Evolutionary conservation across 2,329 filamentous ascomycete species (phyloP).

Genomic region (Metarhizium humberi): DNA sequence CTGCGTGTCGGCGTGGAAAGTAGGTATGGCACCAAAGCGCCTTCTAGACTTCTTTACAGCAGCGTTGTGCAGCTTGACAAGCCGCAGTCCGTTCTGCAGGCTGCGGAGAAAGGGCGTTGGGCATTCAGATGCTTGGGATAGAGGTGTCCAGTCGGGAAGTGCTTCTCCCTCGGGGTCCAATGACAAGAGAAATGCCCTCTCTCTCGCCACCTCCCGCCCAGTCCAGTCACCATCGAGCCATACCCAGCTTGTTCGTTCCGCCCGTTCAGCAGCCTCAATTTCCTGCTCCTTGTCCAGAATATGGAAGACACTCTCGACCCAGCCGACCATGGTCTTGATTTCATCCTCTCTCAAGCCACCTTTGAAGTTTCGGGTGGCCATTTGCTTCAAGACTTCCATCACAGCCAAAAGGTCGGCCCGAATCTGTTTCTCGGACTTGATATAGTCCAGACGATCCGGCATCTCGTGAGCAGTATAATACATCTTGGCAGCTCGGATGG

Average conservation of each 20-base stretch:
- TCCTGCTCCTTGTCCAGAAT: constrained; percentile 71
- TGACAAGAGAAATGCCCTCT: constrained; percentile 71
- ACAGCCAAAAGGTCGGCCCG: constrained; percentile 76
- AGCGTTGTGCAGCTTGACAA: constrained; percentile 84
- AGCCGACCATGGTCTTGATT: constrained; percentile 61
- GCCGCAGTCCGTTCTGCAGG: constrained; percentile 68
- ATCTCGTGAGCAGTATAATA: constrained; percentile 93
- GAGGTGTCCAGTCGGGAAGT: constrained; percentile 59
- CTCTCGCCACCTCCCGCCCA: constrained; percentile 64
- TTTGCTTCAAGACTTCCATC: constrained; percentile 84
- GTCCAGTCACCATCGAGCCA: constrained; percentile 78
- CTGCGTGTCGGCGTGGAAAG: constrained; percentile 82
- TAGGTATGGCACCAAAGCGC: constrained; percentile 81
- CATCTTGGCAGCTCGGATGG: constrained; percentile 90
- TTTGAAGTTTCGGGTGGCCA: constrained; percentile 79
- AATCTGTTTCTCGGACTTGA: constrained; percentile 80
- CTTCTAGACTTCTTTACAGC: constrained; percentile 76
- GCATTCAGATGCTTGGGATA: constrained; percentile 27
- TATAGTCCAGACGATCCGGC: constrained; percentile 73
- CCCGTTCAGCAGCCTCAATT: constrained; percentile 62
- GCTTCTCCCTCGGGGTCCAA: constrained; percentile 53
- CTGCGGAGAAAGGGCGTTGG: constrained; percentile 66
- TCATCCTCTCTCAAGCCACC: constrained; percentile 76
- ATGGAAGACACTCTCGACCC: constrained; percentile 69
- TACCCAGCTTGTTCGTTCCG: constrained; percentile 63